Conservation (phyloP, 441 rosid species). For the Melastoma candidum region DNA sequence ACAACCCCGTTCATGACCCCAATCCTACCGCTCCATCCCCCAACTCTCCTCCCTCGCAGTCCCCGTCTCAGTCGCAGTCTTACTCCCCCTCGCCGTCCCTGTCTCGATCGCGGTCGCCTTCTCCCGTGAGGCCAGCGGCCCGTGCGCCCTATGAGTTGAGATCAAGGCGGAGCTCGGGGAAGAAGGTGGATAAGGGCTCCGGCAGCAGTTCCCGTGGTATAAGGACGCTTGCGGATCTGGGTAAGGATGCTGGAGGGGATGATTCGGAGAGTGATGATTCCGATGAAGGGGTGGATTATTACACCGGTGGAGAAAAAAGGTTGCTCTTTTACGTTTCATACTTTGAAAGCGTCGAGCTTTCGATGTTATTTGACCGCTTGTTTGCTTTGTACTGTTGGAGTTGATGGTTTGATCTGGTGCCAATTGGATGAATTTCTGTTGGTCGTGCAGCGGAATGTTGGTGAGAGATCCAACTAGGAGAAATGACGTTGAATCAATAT, state of each 20-base stretch:
- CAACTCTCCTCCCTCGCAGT: slow-evolving; percentile 19
- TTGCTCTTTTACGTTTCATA: slow-evolving; percentile 2
- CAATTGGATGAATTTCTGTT: no score
- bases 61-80: background rate
- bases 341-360: no score
- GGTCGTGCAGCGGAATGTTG: slow-evolving; percentile 44
- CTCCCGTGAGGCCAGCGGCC: slow-evolving; percentile 35
- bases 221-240: slow-evolving; percentile 73
- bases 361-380: no score
- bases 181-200: slow-evolving; percentile 17
- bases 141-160: slow-evolving; percentile 43
- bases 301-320: slow-evolving; percentile 88
- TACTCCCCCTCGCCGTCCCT: slow-evolving; percentile 5
- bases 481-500: slow-evolving; percentile 38
- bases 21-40: slow-evolving; percentile 33
- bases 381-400: no score
- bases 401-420: no score
- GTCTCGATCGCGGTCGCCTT: slow-evolving; percentile 16
- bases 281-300: slow-evolving; percentile 59
- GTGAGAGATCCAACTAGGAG: slow-evolving; percentile 48
- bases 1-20: slow-evolving; percentile 38
- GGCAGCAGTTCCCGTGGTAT: slow-evolving; percentile 36
- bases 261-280: slow-evolving; percentile 36
- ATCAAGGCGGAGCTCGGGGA: slow-evolving; percentile 27
- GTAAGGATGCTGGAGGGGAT: slow-evolving; percentile 30